These are phyloP conservation scores for Blepharisma japonicum DNA, from an alignment of 73 alveolate genomes.

Conservation along the genomic window DNA sequence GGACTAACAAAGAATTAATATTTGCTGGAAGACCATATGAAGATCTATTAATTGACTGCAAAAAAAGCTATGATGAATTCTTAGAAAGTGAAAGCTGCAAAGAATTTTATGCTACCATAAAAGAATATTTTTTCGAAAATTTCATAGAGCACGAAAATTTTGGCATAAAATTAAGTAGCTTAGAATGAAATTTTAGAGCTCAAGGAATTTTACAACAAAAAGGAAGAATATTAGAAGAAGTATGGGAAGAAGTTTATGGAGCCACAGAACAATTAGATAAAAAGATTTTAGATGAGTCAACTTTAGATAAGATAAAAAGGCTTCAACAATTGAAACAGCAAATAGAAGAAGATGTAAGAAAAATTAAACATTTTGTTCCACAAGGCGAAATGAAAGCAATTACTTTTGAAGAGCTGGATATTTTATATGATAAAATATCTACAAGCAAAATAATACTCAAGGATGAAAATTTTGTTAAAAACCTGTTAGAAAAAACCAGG, in stretches of 20 bases:
- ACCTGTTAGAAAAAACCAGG: not conserved
- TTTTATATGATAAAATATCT: not conserved
- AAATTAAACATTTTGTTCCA: not conserved
- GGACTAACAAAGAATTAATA: too few species aligned
- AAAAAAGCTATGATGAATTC: not conserved
- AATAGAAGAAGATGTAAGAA: slow-evolving; percentile 1
- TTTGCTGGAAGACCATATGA: not conserved
- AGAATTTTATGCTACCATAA: slow-evolving; percentile 14
- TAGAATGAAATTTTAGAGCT: slow-evolving; percentile 13
- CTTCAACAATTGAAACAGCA: not conserved
- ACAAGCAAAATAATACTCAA: not conserved
- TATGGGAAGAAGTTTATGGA: not conserved
- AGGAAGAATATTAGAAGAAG: slow-evolving; percentile 8
- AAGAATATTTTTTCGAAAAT: not conserved
- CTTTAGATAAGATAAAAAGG: not conserved
- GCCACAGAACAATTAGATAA: not conserved
- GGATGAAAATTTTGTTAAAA: slow-evolving; percentile 5
- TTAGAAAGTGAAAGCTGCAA: not conserved
- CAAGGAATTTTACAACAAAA: not conserved
- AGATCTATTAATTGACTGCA: not conserved
- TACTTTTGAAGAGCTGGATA: not conserved
- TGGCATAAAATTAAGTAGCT: not conserved
- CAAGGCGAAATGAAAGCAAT: slow-evolving; percentile 2
- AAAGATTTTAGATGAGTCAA: not conserved
- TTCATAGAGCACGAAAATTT: not conserved